Evolutionary conservation across 78 protist species (phyloP).

Genomic region (Pigoraptor vietnamica): DNA sequence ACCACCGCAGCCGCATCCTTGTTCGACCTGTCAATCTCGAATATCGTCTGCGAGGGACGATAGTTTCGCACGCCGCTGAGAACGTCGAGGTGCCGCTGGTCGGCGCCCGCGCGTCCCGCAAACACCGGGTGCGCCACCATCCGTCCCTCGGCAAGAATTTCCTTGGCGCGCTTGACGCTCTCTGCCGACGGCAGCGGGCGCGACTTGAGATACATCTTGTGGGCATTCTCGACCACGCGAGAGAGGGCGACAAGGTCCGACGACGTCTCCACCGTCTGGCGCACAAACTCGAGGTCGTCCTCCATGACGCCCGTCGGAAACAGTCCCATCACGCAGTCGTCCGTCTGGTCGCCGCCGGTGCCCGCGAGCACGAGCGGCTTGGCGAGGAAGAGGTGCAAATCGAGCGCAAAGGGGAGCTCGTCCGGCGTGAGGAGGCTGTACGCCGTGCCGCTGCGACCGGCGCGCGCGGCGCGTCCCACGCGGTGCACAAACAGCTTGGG

Average conservation of each 20-base stretch:
- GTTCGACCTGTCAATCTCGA: slow-evolving; percentile 33
- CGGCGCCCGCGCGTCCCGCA: background rate
- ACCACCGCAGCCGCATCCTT: background rate
- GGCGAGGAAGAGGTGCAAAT: slow-evolving; percentile 75
- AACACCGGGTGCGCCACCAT: background rate
- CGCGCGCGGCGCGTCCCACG: slow-evolving; percentile 98
- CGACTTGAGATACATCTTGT: slow-evolving; percentile 58
- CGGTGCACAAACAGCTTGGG: slow-evolving; percentile 98
- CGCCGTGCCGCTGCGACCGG: slow-evolving; percentile 92
- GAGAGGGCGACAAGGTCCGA: background rate
- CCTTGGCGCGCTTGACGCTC: slow-evolving; percentile 43
- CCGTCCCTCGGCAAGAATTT: background rate
- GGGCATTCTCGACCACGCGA: slow-evolving; percentile 42
- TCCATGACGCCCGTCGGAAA: background rate
- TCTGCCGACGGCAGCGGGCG: slow-evolving; percentile 65
- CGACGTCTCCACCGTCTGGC: background rate
- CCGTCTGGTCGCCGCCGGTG: background rate
- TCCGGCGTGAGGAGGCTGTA: slow-evolving; percentile 82
- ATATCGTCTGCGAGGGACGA: slow-evolving; percentile 53
- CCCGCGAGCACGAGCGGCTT: background rate
- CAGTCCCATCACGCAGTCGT: background rate
- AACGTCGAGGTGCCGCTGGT: background rate
- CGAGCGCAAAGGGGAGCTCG: slow-evolving; percentile 86
- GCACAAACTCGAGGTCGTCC: slow-evolving; percentile 24
- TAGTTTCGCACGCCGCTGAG: slow-evolving; percentile 30